Base-by-base conservation (phyloP, 148 eudicot genomes). In the Chenopodium album region DNA sequence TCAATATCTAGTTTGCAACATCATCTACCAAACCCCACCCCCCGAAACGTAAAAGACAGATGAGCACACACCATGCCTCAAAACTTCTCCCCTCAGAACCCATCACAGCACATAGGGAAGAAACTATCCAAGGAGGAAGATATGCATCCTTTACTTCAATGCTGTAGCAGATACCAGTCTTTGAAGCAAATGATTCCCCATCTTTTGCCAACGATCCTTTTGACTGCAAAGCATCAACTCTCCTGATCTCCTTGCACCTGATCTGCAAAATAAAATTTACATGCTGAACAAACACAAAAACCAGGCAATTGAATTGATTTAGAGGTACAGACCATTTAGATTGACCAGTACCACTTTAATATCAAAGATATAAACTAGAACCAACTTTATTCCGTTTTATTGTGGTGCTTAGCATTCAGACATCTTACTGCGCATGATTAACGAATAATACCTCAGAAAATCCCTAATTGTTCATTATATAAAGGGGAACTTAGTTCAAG, bases 121-220 rank as follows among this genome's bases (percentile, higher is more conserved):
- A 82, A 78, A 91, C 83, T 75, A 88, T 78, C 97, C 99, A 92
- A 71, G 99, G 99, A 4, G 99, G 94, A 87, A 94, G 90, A 89
- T 86, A 94, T 0, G 89, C 79, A 85, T 90, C 99, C 80, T 86
- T 92, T 73, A 94, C 83, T 86, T 96, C 98, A 72, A 94, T 88
- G 84, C 94, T 92, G 83, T 94, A 91, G 82, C 88, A 85, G 76
- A 90, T 83, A 78, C 89, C 90, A 48, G 86, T 73, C 68, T 87
- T 84, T 76, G 92, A 84, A 82, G 86, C 88, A 82, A 78, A 60
- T 32, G 84, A 76, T 78, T 86, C 90, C 56, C 85, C 86, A 68
- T 84, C 86, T 76, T 71, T 85, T 69, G 80, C 80, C 44, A 76
- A 17, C 59, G 67, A 59, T 59, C 89, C 82, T 88, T 86, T 76